Percentiles rank a stretch among this genome's conserved stretches.
phyloP scores from a whole-genome alignment of 306 rosid genomes.

The Vicia faba region DNA sequence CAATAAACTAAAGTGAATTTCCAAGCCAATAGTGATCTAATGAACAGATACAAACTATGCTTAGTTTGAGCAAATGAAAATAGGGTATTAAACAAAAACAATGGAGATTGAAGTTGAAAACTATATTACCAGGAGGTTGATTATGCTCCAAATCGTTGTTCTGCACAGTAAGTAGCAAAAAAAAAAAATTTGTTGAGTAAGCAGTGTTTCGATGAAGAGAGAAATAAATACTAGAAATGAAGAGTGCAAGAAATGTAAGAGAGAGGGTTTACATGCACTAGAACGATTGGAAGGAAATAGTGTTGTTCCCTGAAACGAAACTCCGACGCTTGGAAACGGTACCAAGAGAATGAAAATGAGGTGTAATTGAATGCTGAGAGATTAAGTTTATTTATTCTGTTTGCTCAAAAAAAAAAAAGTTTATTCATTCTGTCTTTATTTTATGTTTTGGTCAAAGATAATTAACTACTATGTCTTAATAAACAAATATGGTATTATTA shows the following conservation, averaged over 20 bases:
- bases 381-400: not conserved
- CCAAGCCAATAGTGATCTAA: slow-evolving; percentile 18
- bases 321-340: not conserved
- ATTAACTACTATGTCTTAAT: too few species aligned
- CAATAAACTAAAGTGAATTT: not conserved
- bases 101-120: slow-evolving; percentile 1
- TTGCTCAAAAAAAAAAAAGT: too few species aligned
- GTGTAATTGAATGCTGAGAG: not conserved
- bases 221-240: slow-evolving; percentile 1
- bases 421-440: too few species aligned
- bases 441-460: too few species aligned
- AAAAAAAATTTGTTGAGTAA: not conserved
- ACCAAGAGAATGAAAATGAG: not conserved
- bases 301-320: not conserved
- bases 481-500: too few species aligned
- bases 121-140: not conserved
- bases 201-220: not conserved
- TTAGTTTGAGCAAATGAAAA: not conserved
- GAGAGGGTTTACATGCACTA: not conserved
- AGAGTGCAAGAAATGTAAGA: not conserved
- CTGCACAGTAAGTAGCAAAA: slow-evolving; percentile 8
- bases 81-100: not conserved
- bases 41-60: slow-evolving; percentile 4
- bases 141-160: slow-evolving; percentile 17
- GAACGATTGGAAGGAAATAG: slow-evolving; percentile 9